Conservation (phyloP, 495 filamentous ascomycete species). For the Hypoxylon fragiforme region DNA sequence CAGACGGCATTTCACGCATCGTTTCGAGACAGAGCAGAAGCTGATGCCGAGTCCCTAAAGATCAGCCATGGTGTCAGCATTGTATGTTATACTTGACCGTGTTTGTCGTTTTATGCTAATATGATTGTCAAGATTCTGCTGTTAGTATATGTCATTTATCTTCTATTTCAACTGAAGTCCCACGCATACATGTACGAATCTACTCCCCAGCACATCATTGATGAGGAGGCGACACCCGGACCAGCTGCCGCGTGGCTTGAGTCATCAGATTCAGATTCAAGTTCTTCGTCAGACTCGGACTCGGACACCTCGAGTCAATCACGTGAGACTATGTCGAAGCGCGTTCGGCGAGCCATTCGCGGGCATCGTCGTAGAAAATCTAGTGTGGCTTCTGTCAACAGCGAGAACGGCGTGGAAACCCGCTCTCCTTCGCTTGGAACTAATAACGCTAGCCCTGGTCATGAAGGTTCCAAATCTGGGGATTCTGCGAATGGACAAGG, state of each 20-base stretch:
- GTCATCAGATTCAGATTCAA: slow-evolving; percentile 66
- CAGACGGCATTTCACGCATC: slow-evolving; percentile 59
- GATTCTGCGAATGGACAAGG: slow-evolving; percentile 36
- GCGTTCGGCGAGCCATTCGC: slow-evolving; percentile 70
- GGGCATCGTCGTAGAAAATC: slow-evolving; percentile 71
- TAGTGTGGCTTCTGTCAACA: slow-evolving; percentile 69
- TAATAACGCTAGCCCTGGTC: slow-evolving; percentile 34
- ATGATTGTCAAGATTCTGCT: slow-evolving; percentile 63
- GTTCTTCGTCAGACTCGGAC: slow-evolving; percentile 63
- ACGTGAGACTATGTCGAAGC: slow-evolving; percentile 68
- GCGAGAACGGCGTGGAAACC: slow-evolving; percentile 40
- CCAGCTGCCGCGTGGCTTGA: slow-evolving; percentile 79
- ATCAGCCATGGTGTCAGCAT: slow-evolving; percentile 90
- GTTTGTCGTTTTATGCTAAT: neutral
- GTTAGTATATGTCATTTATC: slow-evolving; percentile 80
- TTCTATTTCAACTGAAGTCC: slow-evolving; percentile 89
- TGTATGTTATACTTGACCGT: slow-evolving; percentile 47
- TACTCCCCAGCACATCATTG: slow-evolving; percentile 85
- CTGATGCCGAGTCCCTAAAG: slow-evolving; percentile 71
- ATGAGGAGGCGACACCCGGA: slow-evolving; percentile 84
- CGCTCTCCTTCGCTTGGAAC: slow-evolving; percentile 45
- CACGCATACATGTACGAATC: slow-evolving; percentile 91
- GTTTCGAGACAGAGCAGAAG: slow-evolving; percentile 42
- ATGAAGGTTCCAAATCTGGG: slow-evolving; percentile 39
- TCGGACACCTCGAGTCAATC: slow-evolving; percentile 71